Percentiles rank a stretch among this genome's conserved stretches.
These are phyloP conservation scores for Brassica juncea DNA, from an alignment of 345 rosid species.

Conservation along the genomic window DNA sequence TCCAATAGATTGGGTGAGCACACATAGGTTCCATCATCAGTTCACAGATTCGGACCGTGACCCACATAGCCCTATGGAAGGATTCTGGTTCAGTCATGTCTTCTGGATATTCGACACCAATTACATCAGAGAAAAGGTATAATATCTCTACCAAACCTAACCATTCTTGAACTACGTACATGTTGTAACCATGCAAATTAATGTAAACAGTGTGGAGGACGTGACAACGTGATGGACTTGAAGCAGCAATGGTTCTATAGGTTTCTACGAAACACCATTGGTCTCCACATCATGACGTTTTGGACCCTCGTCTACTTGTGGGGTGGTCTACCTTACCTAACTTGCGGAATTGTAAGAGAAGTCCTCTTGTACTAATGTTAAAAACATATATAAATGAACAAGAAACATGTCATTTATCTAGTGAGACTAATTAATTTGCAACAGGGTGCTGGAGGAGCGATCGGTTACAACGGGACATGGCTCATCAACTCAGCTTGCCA, in stretches of 20 bases:
- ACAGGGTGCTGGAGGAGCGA: conserved; percentile 63
- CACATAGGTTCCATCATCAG: conserved; percentile 84
- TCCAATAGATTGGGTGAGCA: conserved; percentile 91
- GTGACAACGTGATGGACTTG: conserved; percentile 76
- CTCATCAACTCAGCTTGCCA: conserved; percentile 82
- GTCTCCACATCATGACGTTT: conserved; percentile 59
- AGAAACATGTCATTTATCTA: conserved; percentile 21
- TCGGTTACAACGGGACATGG: conserved; percentile 75
- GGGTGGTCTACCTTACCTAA: conserved; percentile 76
- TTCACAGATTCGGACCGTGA: conserved; percentile 82
- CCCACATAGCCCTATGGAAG: conserved; percentile 86
- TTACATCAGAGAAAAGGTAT: conserved; percentile 53
- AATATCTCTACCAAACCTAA: neutral
- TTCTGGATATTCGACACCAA: conserved; percentile 68
- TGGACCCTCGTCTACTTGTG: conserved; percentile 52
- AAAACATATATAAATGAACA: neutral
- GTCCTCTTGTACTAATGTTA: neutral
- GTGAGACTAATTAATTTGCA: neutral
- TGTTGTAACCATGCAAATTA: neutral
- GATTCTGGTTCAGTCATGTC: conserved; percentile 84
- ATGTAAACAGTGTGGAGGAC: conserved; percentile 42
- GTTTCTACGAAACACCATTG: conserved; percentile 56
- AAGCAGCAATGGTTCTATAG: conserved; percentile 72
- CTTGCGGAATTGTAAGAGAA: conserved; percentile 75
- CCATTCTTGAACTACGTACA: neutral